These are phyloP conservation scores for Globisporangium cystogenes DNA, from an alignment of 352 stramenopile genomes.

Conservation along the genomic window DNA sequence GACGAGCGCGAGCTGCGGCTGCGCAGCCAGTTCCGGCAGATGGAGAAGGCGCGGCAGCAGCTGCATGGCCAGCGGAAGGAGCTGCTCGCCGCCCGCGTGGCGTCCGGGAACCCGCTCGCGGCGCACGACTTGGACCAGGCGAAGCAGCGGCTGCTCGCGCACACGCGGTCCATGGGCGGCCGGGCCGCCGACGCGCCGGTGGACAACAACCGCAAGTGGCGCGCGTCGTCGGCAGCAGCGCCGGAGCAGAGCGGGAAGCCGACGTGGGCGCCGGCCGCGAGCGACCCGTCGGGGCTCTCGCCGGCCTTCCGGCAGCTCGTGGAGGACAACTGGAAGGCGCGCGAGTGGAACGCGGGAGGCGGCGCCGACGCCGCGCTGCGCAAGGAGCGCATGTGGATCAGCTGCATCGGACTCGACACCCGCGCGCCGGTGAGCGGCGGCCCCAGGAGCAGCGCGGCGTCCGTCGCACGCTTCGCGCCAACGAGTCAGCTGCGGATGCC, in stretches of 20 bases:
- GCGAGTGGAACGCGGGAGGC: conserved; percentile 14
- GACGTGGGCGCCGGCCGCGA: no score
- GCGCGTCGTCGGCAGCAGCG: no score
- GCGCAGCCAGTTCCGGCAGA: conserved; percentile 46
- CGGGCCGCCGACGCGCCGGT: background rate
- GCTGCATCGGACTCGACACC: conserved; percentile 37
- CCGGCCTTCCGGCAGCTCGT: conserved; percentile 43
- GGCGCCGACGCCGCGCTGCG: conserved; percentile 17
- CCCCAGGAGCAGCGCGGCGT: background rate
- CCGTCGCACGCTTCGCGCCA: background rate
- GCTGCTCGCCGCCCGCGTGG: conserved; percentile 19
- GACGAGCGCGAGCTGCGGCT: conserved; percentile 44
- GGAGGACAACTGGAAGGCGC: conserved; percentile 49
- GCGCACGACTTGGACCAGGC: conserved; percentile 12
- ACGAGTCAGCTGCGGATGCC: background rate
- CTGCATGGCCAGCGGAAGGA: conserved; percentile 45
- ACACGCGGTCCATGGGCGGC: conserved; percentile 11
- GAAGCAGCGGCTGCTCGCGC: conserved; percentile 8
- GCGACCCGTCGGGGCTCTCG: conserved; percentile 47
- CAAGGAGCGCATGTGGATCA: conserved; percentile 39
- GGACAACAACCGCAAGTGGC: conserved; percentile 12
- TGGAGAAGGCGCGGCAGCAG: conserved; percentile 34
- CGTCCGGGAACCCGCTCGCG: conserved; percentile 1
- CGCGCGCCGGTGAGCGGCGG: background rate
- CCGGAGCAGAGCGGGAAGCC: no score